Evolutionary conservation across 192 early-diverging fungal species (phyloP), one percentile per base, ranked within the genome.

Genomic region (Coemansia umbellata): DNA sequence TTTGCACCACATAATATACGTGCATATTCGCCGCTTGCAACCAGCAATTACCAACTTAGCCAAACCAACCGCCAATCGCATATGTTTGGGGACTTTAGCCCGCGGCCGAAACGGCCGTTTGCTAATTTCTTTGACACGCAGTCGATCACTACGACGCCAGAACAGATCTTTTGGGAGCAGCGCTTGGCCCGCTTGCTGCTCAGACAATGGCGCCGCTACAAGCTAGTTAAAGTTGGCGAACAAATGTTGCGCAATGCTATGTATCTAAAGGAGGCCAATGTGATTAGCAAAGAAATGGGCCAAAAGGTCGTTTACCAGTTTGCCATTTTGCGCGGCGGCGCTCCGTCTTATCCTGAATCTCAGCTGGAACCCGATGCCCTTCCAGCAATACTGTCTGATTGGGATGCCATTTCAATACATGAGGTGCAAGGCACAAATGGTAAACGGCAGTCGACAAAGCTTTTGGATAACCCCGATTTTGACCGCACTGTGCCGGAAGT

Each of bases 181-280:
- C 53, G 36, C 9, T 49, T 73, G 47, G 66, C 60, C 1, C 31
- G 49, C 4, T 47, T 68, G 30, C 60, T 70, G 24, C 26, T 61
- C 13, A 37, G n/a, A 19, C 42, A 39, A 37, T 73, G 77, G 80
- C 77, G 69, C 26, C 60, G 50, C 10, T 64, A 81, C 50, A 75
- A 83, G 39, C 69, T 73, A 22, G 80, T 87, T 8, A 64, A 65
- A 15, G 82, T 88, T 51, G 84, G 84, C 10, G 83, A 87, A 41
- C 69, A 70, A 5, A 84, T 89, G 56, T 60, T 89, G 41, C 82
- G 78, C 9, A 85, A 87, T 52, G 84, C 84, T 0, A 72, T 84
- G 5, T 60, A 85, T 21, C 58, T 97, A 37, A 95, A 95, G 63
- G 90, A 95, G 57, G 94, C 92, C 35, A 97, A 95, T 53, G 81